Evolutionary conservation across 2,329 filamentous ascomycete species (phyloP).

Genomic region (Alternaria arborescens): DNA sequence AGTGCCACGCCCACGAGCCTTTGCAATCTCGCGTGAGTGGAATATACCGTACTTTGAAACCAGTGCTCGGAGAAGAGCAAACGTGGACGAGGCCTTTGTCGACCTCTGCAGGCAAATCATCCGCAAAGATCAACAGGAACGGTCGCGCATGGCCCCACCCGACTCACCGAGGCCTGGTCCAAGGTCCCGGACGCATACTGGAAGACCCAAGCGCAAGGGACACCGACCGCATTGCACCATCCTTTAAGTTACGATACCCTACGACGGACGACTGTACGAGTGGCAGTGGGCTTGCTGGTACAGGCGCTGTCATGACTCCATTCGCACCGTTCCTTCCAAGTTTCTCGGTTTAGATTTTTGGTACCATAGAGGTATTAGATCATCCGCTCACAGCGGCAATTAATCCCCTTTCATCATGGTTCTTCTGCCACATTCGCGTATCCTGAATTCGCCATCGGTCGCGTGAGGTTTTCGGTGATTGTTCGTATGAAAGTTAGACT

Average conservation of each 20-base stretch:
- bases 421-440: slow-evolving; percentile 3
- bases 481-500: neutral
- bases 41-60: slow-evolving; percentile 91
- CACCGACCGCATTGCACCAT: slow-evolving; percentile 40
- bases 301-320: slow-evolving; percentile 24
- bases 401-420: slow-evolving; percentile 19
- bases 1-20: slow-evolving; percentile 80
- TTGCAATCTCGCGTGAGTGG: slow-evolving; percentile 87
- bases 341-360: slow-evolving; percentile 15
- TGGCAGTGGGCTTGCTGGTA: slow-evolving; percentile 35
- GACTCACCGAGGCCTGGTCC: slow-evolving; percentile 23
- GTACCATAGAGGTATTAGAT: slow-evolving; percentile 34
- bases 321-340: slow-evolving; percentile 13
- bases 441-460: slow-evolving; percentile 12
- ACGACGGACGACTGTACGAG: slow-evolving; percentile 22
- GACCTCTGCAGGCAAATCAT: slow-evolving; percentile 87
- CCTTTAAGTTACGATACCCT: slow-evolving; percentile 39
- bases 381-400: slow-evolving; percentile 29
- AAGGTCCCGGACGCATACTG: slow-evolving; percentile 16
- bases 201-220: slow-evolving; percentile 19
- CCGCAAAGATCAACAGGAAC: slow-evolving; percentile 68
- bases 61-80: slow-evolving; percentile 80
- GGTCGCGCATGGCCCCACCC: slow-evolving; percentile 27
- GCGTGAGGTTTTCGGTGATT: slow-evolving; percentile 1
- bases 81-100: slow-evolving; percentile 89